Conservation (phyloP, 2,329 filamentous ascomycete genomes). For the Beauveria sp. region DNA sequence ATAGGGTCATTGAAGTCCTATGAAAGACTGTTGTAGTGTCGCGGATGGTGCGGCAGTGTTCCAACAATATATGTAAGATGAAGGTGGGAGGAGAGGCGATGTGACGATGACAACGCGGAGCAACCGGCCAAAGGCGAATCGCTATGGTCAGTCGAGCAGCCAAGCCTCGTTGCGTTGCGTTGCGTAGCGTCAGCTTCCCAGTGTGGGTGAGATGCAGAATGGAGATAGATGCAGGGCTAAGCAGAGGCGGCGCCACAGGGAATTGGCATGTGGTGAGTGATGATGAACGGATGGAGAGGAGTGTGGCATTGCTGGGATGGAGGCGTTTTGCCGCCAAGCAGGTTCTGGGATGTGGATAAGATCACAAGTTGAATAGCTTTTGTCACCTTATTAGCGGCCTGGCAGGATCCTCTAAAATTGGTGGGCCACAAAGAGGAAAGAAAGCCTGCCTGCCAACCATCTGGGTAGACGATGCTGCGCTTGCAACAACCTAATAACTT, state of each 20-base stretch:
- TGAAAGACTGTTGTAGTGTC: not conserved
- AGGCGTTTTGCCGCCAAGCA: not conserved
- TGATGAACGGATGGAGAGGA: not conserved
- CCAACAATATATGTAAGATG: not conserved
- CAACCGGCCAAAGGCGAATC: not conserved
- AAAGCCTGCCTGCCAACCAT: not conserved
- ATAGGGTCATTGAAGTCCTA: not conserved
- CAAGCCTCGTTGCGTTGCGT: not conserved
- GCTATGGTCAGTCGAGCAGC: not conserved
- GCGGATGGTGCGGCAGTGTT: not conserved
- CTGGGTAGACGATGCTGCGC: too few relatives aligned
- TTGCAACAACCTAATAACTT: too few relatives aligned
- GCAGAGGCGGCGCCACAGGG: not conserved
- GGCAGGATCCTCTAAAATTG: not conserved
- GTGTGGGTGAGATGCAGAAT: not conserved
- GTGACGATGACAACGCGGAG: not conserved
- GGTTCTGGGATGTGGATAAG: not conserved
- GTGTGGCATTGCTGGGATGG: not conserved
- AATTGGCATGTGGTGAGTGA: not conserved
- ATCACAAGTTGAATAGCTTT: not conserved
- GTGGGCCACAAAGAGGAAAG: not conserved
- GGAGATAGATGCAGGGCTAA: not conserved
- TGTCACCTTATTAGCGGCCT: not conserved
- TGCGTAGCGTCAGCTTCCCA: not conserved
- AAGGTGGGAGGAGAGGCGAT: not conserved